Base-by-base conservation (phyloP, 805 yeast species). In the Ogataea neopini region DNA sequence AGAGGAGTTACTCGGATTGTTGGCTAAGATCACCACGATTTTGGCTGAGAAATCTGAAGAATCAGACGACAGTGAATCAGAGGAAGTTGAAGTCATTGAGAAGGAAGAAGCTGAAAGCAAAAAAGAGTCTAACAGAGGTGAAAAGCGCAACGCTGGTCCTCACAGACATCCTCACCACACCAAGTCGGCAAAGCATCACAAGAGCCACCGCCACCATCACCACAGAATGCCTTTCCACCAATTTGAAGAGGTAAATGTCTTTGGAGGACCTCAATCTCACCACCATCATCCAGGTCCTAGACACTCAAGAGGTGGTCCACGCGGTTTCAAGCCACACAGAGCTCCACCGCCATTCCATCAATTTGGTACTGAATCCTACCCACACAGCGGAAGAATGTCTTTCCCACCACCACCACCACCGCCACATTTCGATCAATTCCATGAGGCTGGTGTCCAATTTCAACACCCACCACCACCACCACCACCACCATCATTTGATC, bases 21-120 rank as follows among this genome's bases (percentile, higher is more conserved):
- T 42, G 36, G 39, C 39, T 28, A 32, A 37, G 19, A 36, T 41
- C 26, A 32, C 36, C 9, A 6, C 14, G 10, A 18, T 43, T n/a
- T n/a, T 47, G 29, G 34, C 41, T 14, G 30, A 42, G 19, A 38
- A 47, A 20, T 10, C 22, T 17, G 42, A 39, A 23, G 42, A 39
- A 17, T 22, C 42, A 15, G 15, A 28, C 14, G 34, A 26, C 13
- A 14, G 18, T 11, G 33, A 39, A 5, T 8, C 23, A 7, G 42
- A 25, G 18, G 4, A n/a, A 22, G n/a, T 25, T 14, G 41, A 38
- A 32, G 25, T 26, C 4, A 13, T n/a, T 3, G 42, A 39, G 33
- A 39, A 26, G 18, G 15, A 26, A 14, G 15, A 17, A 8, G 6
- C n/a, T 15, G 22, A 9, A 4, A 10, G 17, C 23, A 39, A 34